Evolutionary conservation across 139 green algal genomes (phyloP).

Genomic region (Haematococcus sp.): DNA sequence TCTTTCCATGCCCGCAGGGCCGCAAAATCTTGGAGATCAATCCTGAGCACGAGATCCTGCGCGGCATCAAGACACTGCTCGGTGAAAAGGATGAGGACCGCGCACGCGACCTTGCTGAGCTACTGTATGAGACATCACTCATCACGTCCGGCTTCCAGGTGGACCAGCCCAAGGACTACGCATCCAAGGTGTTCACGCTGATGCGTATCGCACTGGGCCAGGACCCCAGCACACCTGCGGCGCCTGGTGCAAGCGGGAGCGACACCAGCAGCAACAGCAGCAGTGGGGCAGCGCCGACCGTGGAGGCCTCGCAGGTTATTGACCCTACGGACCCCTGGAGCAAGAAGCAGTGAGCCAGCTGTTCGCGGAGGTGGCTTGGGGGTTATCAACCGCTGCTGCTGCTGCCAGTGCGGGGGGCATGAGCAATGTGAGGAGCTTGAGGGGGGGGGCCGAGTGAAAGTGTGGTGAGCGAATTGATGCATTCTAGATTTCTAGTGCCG

Average conservation of each 20-base stretch:
- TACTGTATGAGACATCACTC: conserved; percentile 93
- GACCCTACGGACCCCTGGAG: conserved; percentile 27
- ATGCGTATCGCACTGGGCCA: conserved; percentile 47
- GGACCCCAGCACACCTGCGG: conserved; percentile 12
- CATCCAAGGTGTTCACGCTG: conserved; percentile 52
- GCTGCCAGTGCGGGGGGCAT: too few species aligned
- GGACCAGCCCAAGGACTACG: conserved; percentile 35
- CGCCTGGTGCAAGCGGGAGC: neutral
- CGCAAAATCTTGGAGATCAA: conserved; percentile 97
- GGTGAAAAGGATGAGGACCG: conserved; percentile 44
- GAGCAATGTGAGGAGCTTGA: too few species aligned
- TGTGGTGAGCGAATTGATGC: too few species aligned
- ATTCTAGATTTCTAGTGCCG: too few species aligned
- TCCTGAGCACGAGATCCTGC: conserved; percentile 82
- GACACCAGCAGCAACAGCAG: conserved; percentile 3
- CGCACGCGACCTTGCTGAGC: conserved; percentile 53
- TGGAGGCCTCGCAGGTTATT: conserved; percentile 28
- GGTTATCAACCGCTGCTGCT: too few species aligned
- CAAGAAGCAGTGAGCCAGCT: conserved; percentile 9
- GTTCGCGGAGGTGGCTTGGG: too few species aligned
- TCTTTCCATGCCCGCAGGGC: conserved; percentile 58
- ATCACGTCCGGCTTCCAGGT: conserved; percentile 71
- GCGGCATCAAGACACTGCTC: conserved; percentile 61
- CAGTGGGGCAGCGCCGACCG: conserved; percentile 4
- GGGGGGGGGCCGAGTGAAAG: too few species aligned